phyloP scores from a whole-genome alignment of 2,329 filamentous ascomycete genomes.

The Cladosporium austrohemisphaericum region DNA sequence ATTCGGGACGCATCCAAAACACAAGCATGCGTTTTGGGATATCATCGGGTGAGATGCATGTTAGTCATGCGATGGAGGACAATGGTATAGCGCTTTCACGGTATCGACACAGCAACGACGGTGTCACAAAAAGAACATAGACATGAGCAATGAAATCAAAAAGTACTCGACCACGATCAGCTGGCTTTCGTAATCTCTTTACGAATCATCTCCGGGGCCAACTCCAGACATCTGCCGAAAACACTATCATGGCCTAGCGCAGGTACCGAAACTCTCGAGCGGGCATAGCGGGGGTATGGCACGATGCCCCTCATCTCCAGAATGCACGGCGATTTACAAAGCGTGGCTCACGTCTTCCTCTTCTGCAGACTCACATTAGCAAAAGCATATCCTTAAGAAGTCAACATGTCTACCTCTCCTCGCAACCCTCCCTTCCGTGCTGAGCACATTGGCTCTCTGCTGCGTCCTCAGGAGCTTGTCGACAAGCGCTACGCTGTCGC shows the following conservation, averaged over 20 bases:
- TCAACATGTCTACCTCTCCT: constrained; percentile 30
- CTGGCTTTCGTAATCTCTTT: no score
- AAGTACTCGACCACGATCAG: no score
- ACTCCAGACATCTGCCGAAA: neutral
- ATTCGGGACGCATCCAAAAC: neutral
- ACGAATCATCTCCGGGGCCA: neutral
- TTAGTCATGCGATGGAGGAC: no score
- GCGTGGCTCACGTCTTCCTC: no score
- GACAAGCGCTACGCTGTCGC: constrained; percentile 53
- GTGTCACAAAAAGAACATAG: no score
- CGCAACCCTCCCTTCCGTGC: constrained; percentile 61
- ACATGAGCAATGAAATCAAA: no score
- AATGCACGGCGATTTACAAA: no score
- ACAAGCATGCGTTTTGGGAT: neutral
- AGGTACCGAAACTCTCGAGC: neutral
- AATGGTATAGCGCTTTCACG: no score
- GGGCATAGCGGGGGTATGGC: neutral
- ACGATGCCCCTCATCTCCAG: constrained; percentile 9
- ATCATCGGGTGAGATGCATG: no score
- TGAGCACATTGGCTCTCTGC: constrained; percentile 68
- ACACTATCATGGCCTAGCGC: neutral
- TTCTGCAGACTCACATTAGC: no score
- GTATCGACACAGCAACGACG: no score
- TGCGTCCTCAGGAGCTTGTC: constrained; percentile 61
- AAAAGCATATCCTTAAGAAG: constrained; percentile 7